These are phyloP conservation scores for Flaveria sonorensis DNA, from an alignment of 129 eudicot genomes.

Conservation along the genomic window DNA sequence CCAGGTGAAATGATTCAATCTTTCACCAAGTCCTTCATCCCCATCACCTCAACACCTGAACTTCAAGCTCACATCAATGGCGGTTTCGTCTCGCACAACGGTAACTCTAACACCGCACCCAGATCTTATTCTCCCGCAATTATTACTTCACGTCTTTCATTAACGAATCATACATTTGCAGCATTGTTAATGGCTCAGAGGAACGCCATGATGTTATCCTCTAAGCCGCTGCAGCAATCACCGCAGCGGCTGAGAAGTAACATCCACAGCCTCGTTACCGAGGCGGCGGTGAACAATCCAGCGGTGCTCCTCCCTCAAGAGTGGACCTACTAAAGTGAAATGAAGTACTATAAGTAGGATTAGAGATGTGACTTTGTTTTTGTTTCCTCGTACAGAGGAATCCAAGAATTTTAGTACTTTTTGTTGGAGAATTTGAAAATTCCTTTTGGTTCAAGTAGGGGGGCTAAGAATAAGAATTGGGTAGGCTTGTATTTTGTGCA, in stretches of 20 bases:
- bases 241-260: conserved; percentile 25
- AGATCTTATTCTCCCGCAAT: background rate
- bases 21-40: conserved; percentile 22
- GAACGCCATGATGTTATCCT: conserved; percentile 34
- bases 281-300: conserved; percentile 32
- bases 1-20: conserved; percentile 31
- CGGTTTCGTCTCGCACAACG: conserved; percentile 36
- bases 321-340: conserved; percentile 60
- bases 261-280: conserved; percentile 11
- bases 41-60: conserved; percentile 12
- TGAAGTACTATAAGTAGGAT: conserved; percentile 1
- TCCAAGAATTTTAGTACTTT: conserved; percentile 19
- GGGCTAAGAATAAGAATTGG: background rate
- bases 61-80: conserved; percentile 25
- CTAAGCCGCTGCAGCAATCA: background rate
- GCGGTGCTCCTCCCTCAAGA: conserved; percentile 64
- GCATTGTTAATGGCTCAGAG: conserved; percentile 40
- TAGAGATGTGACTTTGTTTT: conserved; percentile 15
- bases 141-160: background rate
- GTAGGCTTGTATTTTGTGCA: conserved; percentile 1
- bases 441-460: conserved; percentile 27
- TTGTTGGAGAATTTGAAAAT: conserved; percentile 19
- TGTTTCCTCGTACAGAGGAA: conserved; percentile 10
- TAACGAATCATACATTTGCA: conserved; percentile 7
- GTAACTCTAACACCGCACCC: conserved; percentile 22